These are phyloP conservation scores for Saprolegnia diclina DNA, from an alignment of 352 stramenopile species.

Conservation along the genomic window DNA sequence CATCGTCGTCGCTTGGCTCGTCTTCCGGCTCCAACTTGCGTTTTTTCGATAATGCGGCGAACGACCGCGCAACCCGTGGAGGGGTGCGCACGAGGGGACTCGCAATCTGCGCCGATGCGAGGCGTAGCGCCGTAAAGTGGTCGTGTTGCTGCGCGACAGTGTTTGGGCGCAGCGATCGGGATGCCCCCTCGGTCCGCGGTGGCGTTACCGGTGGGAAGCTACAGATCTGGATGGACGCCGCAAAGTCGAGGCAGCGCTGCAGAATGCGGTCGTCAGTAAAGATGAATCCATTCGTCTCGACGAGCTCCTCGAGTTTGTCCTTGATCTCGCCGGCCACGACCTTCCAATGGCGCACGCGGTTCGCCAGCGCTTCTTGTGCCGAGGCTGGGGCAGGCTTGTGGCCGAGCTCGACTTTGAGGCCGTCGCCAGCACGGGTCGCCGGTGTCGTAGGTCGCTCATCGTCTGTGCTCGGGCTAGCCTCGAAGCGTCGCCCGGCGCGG, in stretches of 20 bases:
- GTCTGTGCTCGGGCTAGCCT: too few species aligned
- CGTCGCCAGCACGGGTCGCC: neutral
- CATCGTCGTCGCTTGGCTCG: neutral
- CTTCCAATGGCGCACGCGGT: neutral
- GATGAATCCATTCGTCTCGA: constrained; percentile 16
- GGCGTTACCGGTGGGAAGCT: neutral
- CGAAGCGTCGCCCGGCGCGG: too few species aligned
- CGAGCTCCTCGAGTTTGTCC: neutral
- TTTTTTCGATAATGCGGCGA: too few species aligned
- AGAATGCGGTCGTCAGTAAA: constrained; percentile 8
- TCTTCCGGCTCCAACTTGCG: neutral
- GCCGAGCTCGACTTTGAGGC: neutral
- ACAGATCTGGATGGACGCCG: constrained; percentile 15
- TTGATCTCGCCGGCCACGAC: neutral
- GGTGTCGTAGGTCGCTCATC: too few species aligned
- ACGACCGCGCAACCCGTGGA: neutral
- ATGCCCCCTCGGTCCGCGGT: neutral
- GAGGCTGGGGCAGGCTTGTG: neutral
- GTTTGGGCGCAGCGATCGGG: neutral
- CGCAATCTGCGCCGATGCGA: neutral
- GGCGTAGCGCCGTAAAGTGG: neutral
- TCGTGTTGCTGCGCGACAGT: neutral
- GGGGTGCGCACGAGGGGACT: neutral
- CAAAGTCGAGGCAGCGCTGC: constrained; percentile 21
- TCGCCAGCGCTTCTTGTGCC: neutral